Evolutionary conservation across 805 yeast genomes (phyloP), one percentile per base, ranked within the genome.

Genomic region (Candida odintsovae): DNA sequence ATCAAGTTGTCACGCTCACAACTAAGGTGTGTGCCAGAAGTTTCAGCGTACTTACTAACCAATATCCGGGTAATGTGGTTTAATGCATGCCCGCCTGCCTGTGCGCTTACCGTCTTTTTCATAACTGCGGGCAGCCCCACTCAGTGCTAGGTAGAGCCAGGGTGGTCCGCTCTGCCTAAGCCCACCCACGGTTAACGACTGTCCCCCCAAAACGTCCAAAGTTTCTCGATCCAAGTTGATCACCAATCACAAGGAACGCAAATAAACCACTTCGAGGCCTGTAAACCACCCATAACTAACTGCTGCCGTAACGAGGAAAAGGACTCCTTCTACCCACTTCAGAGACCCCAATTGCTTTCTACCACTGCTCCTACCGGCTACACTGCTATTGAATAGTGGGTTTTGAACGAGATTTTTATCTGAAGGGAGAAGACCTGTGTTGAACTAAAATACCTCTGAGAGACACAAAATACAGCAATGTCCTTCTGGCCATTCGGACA

Each of bases 401-500:
- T 13, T 28, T 13, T 28, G 13, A 28, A 13, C 31, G 31, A 13
- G 4, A 28, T 28, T 28, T 13, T 7, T 13, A 28, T 12, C 31
- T 28, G 31, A 28, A 28, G 31, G 31, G 31, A 25, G 28, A 13
- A 28, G 31, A 13, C 31, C 31, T 13, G 31, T 28, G 31, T 28
- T 28, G 31, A 28, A 28, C 31, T 28, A 12, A n/a, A 28, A 13
- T 4, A 8, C 36, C 18, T 9, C 12, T 16, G 20, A 33, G 20
- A n/a, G 36, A 33, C 20, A n/a, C 35, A 10, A 29, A 13, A 16
- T n/a, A 22, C 23, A n/a, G 22, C 25, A 25, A 70, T 71, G 75
- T 69, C 76, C 18, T 65, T 66, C 52, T 71, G 76, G 76, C 73
- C 73, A 19, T 70, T 70, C 57, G 73, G 71, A 58, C 70, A 67